Evolutionary conservation across 139 green algal species (phyloP), one percentile per base, ranked within the genome.

Genomic region (Dunaliella sp.): DNA sequence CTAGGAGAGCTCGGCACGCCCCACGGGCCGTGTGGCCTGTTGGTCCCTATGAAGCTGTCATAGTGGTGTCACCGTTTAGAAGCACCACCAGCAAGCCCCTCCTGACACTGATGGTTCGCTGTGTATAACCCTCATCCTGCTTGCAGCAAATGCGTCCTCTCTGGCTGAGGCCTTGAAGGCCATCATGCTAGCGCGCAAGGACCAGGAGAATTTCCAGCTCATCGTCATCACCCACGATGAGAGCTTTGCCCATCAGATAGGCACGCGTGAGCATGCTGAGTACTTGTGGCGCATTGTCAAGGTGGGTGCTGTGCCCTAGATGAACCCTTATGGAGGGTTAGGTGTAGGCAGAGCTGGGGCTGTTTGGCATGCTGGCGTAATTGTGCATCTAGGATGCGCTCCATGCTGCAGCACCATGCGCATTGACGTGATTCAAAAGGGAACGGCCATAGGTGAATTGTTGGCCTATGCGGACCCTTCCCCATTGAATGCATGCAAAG

Each of bases 161-260:
- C 89, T 99, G 83, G 97, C 97, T 0, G 92, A 95, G 57, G 94
- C 96, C 36, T 91, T 98, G 77, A 89, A 91, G n/a, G 79, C 88
- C 12, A 88, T 98, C 80, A 99, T 99, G 92, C 84, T 95, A 30
- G 85, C 92, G 1, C 88, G 98, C 3, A 31, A 84, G 7, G 93
- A 90, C 7, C 95, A 99, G 89, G 94, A 97, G 77, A 98, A 98
- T 90, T 99, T 99, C 92, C 97, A 99, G 93, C 94, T 99, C 32
- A 95, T 99, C 30, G 95, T 99, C 48, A 99, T 99, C 92, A 99
- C 97, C 0, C 97, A 99, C 87, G 97, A 99, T 86, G 97, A 99
- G 88, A 76, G 89, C 33, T 99, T 99, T 88, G 95, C 92, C 0
- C 87, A 90, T 2, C 88, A 92, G 35, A 94, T 97, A 22, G 95